Conservation (phyloP, 495 filamentous ascomycete species). For the Aspergillus ellipticus region DNA sequence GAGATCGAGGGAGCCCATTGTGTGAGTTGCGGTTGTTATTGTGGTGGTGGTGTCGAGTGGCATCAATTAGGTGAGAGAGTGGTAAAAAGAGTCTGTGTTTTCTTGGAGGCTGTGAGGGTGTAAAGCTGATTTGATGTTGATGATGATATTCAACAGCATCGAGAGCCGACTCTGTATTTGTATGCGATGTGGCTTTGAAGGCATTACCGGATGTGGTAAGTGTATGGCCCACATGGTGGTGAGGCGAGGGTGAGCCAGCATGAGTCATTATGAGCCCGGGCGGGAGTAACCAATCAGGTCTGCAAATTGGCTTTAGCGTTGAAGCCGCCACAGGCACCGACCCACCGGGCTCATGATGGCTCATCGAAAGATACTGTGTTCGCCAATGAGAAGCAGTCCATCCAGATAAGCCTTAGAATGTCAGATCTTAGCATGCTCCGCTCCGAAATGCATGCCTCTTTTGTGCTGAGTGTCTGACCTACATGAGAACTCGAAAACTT, state of each 20-base stretch:
- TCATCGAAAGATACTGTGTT: too few species aligned
- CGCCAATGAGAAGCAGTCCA: background rate
- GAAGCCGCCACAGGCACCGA: too few species aligned
- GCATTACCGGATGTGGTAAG: background rate
- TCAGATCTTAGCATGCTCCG: background rate
- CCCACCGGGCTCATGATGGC: too few species aligned
- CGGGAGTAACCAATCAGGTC: background rate
- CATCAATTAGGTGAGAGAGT: background rate
- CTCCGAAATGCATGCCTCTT: background rate
- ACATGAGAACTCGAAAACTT: too few species aligned
- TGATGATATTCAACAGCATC: background rate
- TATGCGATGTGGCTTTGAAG: background rate
- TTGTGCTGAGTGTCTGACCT: background rate
- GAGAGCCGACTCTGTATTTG: background rate
- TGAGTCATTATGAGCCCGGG: background rate
- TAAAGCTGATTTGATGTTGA: background rate
- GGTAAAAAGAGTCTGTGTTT: background rate
- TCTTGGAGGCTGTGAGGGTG: background rate
- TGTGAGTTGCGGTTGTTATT: background rate
- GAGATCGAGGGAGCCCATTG: background rate
- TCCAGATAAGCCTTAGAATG: background rate
- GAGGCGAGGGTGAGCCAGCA: background rate
- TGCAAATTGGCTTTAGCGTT: background rate
- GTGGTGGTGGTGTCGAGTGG: background rate
- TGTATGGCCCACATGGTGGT: background rate